phyloP scores from a whole-genome alignment of 306 rosid genomes.

The Erythrophleum fordii region DNA sequence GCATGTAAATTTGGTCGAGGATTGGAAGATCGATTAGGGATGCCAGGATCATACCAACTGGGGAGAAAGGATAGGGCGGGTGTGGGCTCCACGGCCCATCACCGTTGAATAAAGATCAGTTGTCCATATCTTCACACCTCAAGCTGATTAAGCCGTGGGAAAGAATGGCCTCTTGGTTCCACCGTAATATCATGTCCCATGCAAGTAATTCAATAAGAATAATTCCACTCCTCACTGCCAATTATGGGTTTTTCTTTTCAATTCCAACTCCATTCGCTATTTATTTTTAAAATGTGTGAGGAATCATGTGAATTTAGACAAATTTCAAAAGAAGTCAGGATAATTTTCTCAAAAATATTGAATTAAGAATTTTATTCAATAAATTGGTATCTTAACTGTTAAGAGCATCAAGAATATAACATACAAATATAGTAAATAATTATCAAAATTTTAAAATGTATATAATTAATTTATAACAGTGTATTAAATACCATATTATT shows the following conservation, averaged over 20 bases:
- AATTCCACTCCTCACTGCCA: not conserved
- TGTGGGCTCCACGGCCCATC: constrained; percentile 13
- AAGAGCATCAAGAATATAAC: not conserved
- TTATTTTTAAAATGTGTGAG: too few relatives aligned
- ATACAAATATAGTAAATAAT: not conserved
- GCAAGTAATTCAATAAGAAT: not conserved
- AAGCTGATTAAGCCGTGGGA: not conserved
- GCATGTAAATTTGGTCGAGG: not conserved
- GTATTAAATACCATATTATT: too few relatives aligned
- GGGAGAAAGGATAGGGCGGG: not conserved
- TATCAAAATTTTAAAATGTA: not conserved
- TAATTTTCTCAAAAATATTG: too few relatives aligned
- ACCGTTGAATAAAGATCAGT: not conserved
- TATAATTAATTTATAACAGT: too few relatives aligned
- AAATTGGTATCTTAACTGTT: not conserved
- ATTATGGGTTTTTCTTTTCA: not conserved
- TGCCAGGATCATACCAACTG: not conserved
- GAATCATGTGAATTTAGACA: too few relatives aligned
- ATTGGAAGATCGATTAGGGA: not conserved
- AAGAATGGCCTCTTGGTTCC: not conserved
- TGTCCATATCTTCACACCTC: not conserved
- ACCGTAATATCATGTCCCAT: not conserved
- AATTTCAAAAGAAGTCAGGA: too few relatives aligned
- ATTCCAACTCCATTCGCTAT: too few relatives aligned
- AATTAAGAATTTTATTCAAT: too few relatives aligned